Evolutionary conservation across 768 basidiomycete species (phyloP).

Genomic region (Cyclocybe cylindracea): DNA sequence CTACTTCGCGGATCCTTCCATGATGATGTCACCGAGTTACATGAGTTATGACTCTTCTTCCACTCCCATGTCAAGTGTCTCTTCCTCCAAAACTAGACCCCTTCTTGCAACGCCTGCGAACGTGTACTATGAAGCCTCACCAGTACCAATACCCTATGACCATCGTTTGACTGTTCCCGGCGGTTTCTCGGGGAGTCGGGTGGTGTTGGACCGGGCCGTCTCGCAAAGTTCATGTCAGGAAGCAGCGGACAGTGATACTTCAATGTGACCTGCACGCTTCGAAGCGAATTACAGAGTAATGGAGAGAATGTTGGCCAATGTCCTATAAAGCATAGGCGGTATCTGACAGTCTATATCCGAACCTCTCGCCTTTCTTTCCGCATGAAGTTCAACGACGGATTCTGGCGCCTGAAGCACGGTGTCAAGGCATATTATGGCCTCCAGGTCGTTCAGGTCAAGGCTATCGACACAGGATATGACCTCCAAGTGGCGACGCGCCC

Average conservation of each 20-base stretch:
- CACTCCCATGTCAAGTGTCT: too few relatives aligned
- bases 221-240: background rate
- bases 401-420: constrained; percentile 67
- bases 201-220: too few relatives aligned
- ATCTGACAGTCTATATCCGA: background rate
- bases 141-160: too few relatives aligned
- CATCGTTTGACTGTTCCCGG: too few relatives aligned
- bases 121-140: too few relatives aligned
- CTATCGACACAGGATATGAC: constrained; percentile 49
- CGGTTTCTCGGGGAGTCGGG: too few relatives aligned
- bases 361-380: background rate
- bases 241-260: background rate
- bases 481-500: constrained; percentile 62
- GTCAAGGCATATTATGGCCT: constrained; percentile 62
- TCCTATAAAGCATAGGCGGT: constrained; percentile 6
- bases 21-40: too few relatives aligned
- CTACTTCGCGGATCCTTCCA: too few relatives aligned
- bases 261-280: constrained; percentile 5
- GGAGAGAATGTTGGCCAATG: background rate
- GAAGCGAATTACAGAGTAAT: background rate
- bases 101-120: too few relatives aligned
- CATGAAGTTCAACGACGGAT: constrained; percentile 78
- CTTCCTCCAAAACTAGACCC: too few relatives aligned
- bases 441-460: constrained; percentile 53
- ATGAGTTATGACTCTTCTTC: too few relatives aligned